A percentile compares a stretch with the other conserved stretches of the same genome.
Evolutionary conservation across 495 filamentous ascomycete species (phyloP).

Genomic region (Podospora tetraspora): DNA sequence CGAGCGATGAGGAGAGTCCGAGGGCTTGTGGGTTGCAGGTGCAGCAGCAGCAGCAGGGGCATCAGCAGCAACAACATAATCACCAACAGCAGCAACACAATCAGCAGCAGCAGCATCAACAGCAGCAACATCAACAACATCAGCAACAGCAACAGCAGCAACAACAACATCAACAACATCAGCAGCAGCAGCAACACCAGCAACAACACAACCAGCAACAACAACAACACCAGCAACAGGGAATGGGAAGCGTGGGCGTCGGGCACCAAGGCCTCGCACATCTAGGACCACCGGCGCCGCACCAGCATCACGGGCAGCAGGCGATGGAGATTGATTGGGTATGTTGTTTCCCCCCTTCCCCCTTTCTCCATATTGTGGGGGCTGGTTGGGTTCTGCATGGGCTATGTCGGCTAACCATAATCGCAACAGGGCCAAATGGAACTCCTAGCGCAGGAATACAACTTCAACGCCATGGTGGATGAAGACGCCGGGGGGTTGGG

Average conservation of each 20-base stretch:
- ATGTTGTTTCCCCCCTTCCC: neutral
- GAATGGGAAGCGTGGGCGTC: neutral
- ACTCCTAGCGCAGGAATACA: constrained; percentile 2
- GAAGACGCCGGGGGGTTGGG: neutral
- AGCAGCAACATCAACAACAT: neutral
- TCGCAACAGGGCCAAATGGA: constrained; percentile 1
- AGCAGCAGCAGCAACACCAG: neutral
- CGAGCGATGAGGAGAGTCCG: neutral
- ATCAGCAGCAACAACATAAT: neutral
- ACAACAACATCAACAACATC: neutral
- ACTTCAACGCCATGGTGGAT: constrained; percentile 2
- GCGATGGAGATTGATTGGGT: neutral
- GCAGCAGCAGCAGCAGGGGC: neutral
- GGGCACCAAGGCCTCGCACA: neutral
- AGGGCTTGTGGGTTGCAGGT: neutral
- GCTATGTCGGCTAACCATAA: neutral
- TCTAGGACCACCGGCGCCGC: neutral
- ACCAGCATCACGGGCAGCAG: neutral
- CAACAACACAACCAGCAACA: constrained; percentile 1
- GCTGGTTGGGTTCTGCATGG: too few relatives aligned
- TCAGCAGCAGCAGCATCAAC: neutral
- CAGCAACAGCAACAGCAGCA: neutral
- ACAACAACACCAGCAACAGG: neutral
- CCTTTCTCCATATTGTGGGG: neutral
- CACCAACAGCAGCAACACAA: constrained; percentile 1